Evolutionary conservation across 2,329 filamentous ascomycete species (phyloP).

Genomic region (Monosporascus sp.): DNA sequence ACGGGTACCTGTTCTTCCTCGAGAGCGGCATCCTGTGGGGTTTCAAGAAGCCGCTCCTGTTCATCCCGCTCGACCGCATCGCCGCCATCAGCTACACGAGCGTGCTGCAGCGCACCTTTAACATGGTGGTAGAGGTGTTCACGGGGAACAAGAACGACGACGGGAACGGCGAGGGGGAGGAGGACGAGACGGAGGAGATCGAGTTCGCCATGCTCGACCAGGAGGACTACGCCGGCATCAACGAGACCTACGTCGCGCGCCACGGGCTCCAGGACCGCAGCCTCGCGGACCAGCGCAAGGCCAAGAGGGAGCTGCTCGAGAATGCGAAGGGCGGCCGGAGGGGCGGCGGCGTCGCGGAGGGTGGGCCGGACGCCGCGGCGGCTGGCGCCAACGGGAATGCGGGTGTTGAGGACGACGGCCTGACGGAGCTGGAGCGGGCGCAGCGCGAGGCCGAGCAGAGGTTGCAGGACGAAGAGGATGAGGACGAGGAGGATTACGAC

Average conservation of each 20-base stretch:
- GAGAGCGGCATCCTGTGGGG: conserved; percentile 63
- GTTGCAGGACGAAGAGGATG: conserved; percentile 56
- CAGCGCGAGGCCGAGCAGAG: conserved; percentile 47
- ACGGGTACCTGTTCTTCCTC: conserved; percentile 63
- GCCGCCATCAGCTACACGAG: conserved; percentile 62
- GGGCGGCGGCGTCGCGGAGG: conserved; percentile 34
- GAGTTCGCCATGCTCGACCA: conserved; percentile 68
- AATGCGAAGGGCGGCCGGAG: conserved; percentile 48
- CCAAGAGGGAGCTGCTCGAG: conserved; percentile 57
- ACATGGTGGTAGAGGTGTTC: conserved; percentile 59
- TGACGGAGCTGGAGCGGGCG: conserved; percentile 47
- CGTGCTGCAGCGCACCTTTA: conserved; percentile 64
- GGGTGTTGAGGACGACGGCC: conserved; percentile 38
- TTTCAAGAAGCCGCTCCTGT: conserved; percentile 65
- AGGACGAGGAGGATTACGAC: conserved; percentile 62
- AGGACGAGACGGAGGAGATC: conserved; percentile 51
- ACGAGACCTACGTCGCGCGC: conserved; percentile 54
- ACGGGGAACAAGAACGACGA: conserved; percentile 13
- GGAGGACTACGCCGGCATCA: conserved; percentile 60
- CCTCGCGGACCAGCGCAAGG: conserved; percentile 63
- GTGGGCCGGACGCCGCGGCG: conserved; percentile 23
- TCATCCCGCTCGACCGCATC: conserved; percentile 57
- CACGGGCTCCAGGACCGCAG: conserved; percentile 61
- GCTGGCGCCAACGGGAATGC: conserved; percentile 39
- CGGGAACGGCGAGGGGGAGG: conserved; percentile 25